Base-by-base conservation (phyloP, 352 stramenopile species). In the Phytophthora quininea region DNA sequence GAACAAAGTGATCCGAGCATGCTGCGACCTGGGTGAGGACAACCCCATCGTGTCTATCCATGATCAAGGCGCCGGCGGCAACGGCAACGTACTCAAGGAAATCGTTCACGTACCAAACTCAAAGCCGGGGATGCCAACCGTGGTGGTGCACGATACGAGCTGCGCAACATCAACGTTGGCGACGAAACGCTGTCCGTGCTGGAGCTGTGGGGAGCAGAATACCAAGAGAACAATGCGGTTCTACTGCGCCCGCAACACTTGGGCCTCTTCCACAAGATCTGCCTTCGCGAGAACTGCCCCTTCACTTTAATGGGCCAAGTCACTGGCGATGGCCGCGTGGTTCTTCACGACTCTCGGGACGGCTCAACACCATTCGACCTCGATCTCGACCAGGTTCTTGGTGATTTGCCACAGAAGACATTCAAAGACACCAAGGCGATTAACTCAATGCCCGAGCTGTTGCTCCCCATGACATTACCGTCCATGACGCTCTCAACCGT, bases 81-180 rank as follows among this genome's bases (percentile, higher is more conserved):
- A 99, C 79, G 97, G 97, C 46, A 99, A 99, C 81, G 97, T 99
- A 43, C 81, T 99, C 37, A 99, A 99, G 78, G 96, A 99, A 82
- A 99, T 99, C 80, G 94, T 98, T 27, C 50, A 79, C 55, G n/a
- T n/a, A n/a, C n/a, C n/a, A n/a, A n/a, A n/a, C 72, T 71, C n/a
- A 76, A 84, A 61, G 92, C 95, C 8, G 84, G 88, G 7, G 96
- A 97, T 54, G 93, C 91, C 32, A 87, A 90, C 66, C 69, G 75
- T 27, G 82, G 82, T 47, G 82, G 82, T 46, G 82, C 82, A 2
- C 74, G 76, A 12, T 98, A 99, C 74, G 94, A 99, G 67, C 92
- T 99, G 61, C 84, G 96, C 38, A 98, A 98, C 70, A 91, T 98
- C 2, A 82, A 97, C 37, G 73, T 99, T 43, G 97, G 97, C 8